phyloP scores from a whole-genome alignment of 2,329 filamentous ascomycete species.

The Colletotrichum liriopes region DNA sequence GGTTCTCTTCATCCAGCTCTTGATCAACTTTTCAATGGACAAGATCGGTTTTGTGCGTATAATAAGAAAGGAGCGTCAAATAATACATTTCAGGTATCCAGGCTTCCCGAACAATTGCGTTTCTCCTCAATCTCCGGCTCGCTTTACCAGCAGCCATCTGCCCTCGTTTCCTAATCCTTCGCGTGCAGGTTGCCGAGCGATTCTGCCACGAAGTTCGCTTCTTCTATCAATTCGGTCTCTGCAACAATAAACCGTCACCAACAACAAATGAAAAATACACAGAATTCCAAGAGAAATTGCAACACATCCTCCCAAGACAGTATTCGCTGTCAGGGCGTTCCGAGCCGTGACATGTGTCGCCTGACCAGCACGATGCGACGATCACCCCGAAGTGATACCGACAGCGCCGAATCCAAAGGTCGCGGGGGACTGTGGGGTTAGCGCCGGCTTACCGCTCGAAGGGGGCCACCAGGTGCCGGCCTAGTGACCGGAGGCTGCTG shows the following conservation, averaged over 20 bases:
- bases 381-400: slow-evolving; percentile 32
- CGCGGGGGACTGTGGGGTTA: slow-evolving; percentile 35
- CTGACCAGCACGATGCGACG: slow-evolving; percentile 23
- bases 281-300: neutral
- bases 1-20: neutral
- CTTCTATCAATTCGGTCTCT: neutral
- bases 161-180: neutral
- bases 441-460: slow-evolving; percentile 34
- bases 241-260: neutral
- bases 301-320: neutral
- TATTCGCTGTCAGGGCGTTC: neutral
- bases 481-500: slow-evolving; percentile 38
- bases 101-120: neutral
- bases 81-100: too few relatives aligned
- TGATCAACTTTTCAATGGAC: neutral
- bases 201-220: too few relatives aligned
- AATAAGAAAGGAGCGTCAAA: too few relatives aligned
- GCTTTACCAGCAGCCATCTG: neutral
- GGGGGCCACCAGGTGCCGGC: slow-evolving; percentile 30
- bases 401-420: slow-evolving; percentile 28
- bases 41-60: too few relatives aligned
- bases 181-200: neutral
- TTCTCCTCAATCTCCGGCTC: neutral
- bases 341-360: slow-evolving; percentile 31
- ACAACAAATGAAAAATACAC: neutral